phyloP scores from a whole-genome alignment of 176 grass and related monocot genomes.

The Elaeis guineensis region DNA sequence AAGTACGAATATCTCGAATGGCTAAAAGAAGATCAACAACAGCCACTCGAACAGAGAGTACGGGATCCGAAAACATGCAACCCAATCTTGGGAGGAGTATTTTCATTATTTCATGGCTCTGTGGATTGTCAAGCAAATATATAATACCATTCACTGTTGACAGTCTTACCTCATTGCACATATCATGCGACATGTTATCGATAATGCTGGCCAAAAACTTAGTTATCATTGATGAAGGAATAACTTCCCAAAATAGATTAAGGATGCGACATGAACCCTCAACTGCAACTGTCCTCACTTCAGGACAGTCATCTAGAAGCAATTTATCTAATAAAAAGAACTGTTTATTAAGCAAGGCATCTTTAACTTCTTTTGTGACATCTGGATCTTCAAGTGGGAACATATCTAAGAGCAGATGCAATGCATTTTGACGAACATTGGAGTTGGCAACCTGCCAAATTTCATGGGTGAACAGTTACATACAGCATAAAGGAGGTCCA shows the following conservation, averaged over 20 bases:
- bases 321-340: constrained; percentile 82
- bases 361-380: constrained; percentile 80
- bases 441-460: constrained; percentile 76
- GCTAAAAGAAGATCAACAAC: constrained; percentile 75
- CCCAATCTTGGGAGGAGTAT: constrained; percentile 73
- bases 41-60: constrained; percentile 60
- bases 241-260: constrained; percentile 90
- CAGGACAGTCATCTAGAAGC: constrained; percentile 63
- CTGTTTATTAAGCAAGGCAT: constrained; percentile 70
- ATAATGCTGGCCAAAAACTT: constrained; percentile 76
- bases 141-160: constrained; percentile 74
- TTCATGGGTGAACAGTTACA: background rate
- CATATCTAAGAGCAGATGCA: constrained; percentile 83
- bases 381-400: constrained; percentile 93
- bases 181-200: constrained; percentile 79
- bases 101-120: constrained; percentile 87
- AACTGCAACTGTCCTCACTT: constrained; percentile 70
- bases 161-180: constrained; percentile 63
- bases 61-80: constrained; percentile 54
- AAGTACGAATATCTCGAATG: constrained; percentile 61
- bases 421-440: constrained; percentile 75
- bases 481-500: too few species aligned
- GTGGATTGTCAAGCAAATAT: constrained; percentile 89
- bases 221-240: constrained; percentile 60
- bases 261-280: constrained; percentile 87